Evolutionary conservation across 176 grass and related monocot genomes (phyloP), one percentile per base, ranked within the genome.

Genomic region (Carex parvula): DNA sequence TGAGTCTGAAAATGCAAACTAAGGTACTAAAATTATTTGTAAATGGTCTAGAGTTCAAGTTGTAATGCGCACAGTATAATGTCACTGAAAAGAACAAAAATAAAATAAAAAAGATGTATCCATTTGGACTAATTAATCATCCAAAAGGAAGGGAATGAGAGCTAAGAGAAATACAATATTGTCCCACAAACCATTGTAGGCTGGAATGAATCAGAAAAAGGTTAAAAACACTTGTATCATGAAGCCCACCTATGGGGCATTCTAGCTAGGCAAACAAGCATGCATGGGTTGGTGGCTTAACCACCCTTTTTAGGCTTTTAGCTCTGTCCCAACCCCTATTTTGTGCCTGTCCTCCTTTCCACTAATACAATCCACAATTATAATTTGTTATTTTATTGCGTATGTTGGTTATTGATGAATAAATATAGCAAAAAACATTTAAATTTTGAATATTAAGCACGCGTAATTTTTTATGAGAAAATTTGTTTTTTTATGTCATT

Each of bases 281-380:
- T 75, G 50, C 70, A 73, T 50, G 3, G 21, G 73, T 77, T 77
- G 73, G 73, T 77, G 73, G 21, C 73, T 77, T 77, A 50, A 56
- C 73, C 73, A 77, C 73, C 22, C 33, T 56, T 54, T 56, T 77
- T 75, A 69, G 65, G 6, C 65, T 69, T 69, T 69, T 69, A 69
- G 65, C 65, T 69, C 65, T 69, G 62, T 64, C 32, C 59, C 59
- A 21, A 60, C 18, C 59, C 6, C 59, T 20, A 7, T 60, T 60
- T n/a, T 56, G 55, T 57, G 55, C n/a, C 18, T 21, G 18, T 24
- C 17, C 8, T 20, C 70, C 44, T 56, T 77, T 77, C 73, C 48
- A 77, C 12, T 56, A 56, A 56, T 76, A 14, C 44, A 50, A 39
- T 39, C 5, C 37, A 6, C 37, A 39, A 39, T 39, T 39, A 39